A percentile compares a stretch with the other conserved stretches of the same genome.
Conservation (phyloP, 2,329 filamentous ascomycete species). For the Stemphylium lycopersici region DNA sequence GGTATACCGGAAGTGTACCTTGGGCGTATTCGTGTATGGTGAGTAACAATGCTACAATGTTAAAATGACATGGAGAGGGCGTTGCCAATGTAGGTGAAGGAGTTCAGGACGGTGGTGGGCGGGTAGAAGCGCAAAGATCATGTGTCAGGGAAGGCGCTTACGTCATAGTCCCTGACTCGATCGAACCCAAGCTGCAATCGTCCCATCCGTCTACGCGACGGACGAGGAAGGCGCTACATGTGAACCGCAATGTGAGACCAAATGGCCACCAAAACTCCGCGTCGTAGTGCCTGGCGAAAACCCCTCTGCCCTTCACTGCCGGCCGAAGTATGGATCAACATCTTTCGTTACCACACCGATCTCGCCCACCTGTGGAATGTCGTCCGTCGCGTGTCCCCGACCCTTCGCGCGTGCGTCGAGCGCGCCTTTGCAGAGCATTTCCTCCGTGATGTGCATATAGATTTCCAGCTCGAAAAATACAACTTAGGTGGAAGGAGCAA, state of each 20-base stretch:
- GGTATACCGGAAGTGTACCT: too few species aligned
- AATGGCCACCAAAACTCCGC: constrained; percentile 6
- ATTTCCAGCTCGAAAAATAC: constrained; percentile 41
- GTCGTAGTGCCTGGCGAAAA: background rate
- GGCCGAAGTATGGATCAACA: constrained; percentile 44
- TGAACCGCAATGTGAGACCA: background rate
- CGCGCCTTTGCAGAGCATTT: constrained; percentile 36
- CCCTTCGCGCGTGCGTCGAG: constrained; percentile 37
- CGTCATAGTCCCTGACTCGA: constrained; percentile 1
- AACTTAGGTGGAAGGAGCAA: constrained; percentile 41
- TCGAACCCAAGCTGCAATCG: background rate
- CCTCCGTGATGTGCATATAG: constrained; percentile 29
- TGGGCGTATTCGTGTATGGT: too few species aligned
- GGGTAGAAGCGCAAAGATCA: background rate
- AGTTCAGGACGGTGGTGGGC: too few species aligned
- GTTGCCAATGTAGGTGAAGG: background rate
- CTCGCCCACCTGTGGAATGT: constrained; percentile 41
- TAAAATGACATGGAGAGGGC: background rate
- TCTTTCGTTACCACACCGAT: constrained; percentile 38
- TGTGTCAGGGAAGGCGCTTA: background rate
- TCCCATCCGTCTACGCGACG: background rate
- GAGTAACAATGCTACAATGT: too few species aligned
- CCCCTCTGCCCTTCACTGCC: constrained; percentile 35
- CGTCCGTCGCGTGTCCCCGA: constrained; percentile 36
- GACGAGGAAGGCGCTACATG: background rate